phyloP scores from a whole-genome alignment of 2,329 filamentous ascomycete species.

The Aspergillus neoniger region DNA sequence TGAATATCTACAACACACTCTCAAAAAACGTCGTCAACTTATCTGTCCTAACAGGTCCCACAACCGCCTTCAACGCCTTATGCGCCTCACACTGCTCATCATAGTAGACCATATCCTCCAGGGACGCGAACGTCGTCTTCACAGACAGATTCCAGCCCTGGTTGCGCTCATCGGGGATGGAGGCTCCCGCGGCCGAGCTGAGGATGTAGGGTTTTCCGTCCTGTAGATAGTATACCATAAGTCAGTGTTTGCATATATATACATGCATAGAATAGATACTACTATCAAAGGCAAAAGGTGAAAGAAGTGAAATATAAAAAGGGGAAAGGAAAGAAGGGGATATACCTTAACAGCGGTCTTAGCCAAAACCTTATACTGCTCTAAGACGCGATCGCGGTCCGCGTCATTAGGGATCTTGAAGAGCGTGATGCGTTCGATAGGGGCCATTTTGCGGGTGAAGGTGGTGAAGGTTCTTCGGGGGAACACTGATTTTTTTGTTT shows the following conservation, averaged over 20 bases:
- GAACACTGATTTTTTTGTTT: no score
- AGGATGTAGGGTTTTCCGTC: constrained; percentile 72
- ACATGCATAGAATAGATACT: no score
- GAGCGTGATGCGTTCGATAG: constrained; percentile 54
- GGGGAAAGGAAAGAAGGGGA: background rate
- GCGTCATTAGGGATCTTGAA: constrained; percentile 55
- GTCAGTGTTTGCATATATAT: no score
- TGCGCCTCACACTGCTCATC: constrained; percentile 62
- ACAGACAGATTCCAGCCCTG: constrained; percentile 68
- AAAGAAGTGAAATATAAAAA: background rate
- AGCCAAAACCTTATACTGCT: constrained; percentile 47
- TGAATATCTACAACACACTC: constrained; percentile 33
- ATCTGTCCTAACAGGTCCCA: constrained; percentile 36
- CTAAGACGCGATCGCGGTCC: constrained; percentile 47
- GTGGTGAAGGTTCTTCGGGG: background rate
- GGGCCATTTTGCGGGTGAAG: constrained; percentile 32
- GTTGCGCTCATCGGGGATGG: constrained; percentile 60
- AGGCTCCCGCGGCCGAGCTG: constrained; percentile 56
- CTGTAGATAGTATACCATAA: constrained; percentile 41
- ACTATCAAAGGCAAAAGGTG: background rate
- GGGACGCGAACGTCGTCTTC: constrained; percentile 63
- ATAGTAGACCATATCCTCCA: constrained; percentile 72
- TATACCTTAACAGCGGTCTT: constrained; percentile 49
- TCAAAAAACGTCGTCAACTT: constrained; percentile 42
- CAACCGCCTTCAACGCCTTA: constrained; percentile 46